Base-by-base conservation (phyloP, 2,329 filamentous ascomycete species). In the Neurospora sp. region DNA sequence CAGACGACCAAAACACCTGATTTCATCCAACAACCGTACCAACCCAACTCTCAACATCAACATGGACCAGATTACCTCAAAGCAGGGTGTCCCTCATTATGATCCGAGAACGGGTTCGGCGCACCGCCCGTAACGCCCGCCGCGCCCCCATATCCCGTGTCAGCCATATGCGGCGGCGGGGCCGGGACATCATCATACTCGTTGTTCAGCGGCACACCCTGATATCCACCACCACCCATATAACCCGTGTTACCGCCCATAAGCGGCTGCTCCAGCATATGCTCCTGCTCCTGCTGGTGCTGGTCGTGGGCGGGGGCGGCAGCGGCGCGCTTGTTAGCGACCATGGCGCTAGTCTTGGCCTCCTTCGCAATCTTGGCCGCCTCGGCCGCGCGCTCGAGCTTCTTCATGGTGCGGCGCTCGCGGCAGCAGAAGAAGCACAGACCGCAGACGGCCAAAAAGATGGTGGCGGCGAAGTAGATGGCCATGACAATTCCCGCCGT, bases 371-470 rank as follows among this genome's bases (percentile, higher is more conserved):
- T 74, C 36, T 81, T 82, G n/a, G 81, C 82, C 65, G 83, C 83
- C 78, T 87, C 85, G 70, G 81, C 81, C 73, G 82, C 81, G 70
- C 82, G 82, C 69, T 77, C 78, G 40, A 81, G 77, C 66, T 80
- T 78, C 76, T 81, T 81, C 74, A 85, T 80, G 74, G 80, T 73
- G 76, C 77, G 78, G 74, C 82, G 80, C 73, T 88, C 85, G 72
- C 80, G 79, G 80, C 82, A 84, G 82, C 84, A 87, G 73, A 83
- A 79, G 80, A 83, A 83, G 75, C 82, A 81, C 69, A 88, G 77
- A 72, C 78, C 73, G 66, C 75, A 77, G 71, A 83, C 71, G 73
- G 80, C 77, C 68, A 80, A 62, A 72, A 78, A 76, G 71, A 83
- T 74, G 70, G 77, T 78, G n/a, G 77, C 72, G 69, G 79, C 82